A percentile compares a stretch with the other conserved stretches of the same genome.
phyloP scores from a whole-genome alignment of 495 filamentous ascomycete genomes.

The Viridothelium virens region DNA sequence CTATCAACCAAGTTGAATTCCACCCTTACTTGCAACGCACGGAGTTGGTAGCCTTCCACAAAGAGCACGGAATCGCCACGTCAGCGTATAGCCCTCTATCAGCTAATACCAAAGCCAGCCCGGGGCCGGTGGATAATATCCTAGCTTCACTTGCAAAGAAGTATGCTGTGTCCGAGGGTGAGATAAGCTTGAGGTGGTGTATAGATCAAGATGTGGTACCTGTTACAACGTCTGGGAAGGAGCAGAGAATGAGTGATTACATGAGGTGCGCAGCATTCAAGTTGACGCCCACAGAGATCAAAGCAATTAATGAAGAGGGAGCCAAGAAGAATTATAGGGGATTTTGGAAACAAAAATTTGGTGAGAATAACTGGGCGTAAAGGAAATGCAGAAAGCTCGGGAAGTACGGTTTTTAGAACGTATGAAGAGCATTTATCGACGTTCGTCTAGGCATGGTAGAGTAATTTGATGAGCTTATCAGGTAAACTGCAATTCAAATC shows the following conservation, averaged over 20 bases:
- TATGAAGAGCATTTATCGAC: too few species aligned
- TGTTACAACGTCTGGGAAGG: constrained; percentile 67
- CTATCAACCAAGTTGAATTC: constrained; percentile 82
- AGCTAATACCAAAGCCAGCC: constrained; percentile 54
- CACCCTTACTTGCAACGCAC: constrained; percentile 80
- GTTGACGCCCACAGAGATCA: constrained; percentile 62
- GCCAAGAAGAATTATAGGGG: constrained; percentile 28
- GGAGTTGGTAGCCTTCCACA: constrained; percentile 56
- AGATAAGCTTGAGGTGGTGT: constrained; percentile 68
- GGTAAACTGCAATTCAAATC: too few species aligned
- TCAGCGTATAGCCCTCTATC: constrained; percentile 63
- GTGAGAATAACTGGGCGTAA: constrained; percentile 17
- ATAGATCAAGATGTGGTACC: constrained; percentile 72
- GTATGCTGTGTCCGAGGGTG: constrained; percentile 64
- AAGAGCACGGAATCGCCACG: constrained; percentile 59
- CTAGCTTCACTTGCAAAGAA: constrained; percentile 59
- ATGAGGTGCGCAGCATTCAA: constrained; percentile 57
- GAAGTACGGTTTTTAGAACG: too few species aligned
- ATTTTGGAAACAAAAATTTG: constrained; percentile 28
- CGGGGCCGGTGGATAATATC: constrained; percentile 60
- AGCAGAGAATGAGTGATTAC: constrained; percentile 61
- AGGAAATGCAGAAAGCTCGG: not conserved
- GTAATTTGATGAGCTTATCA: too few species aligned
- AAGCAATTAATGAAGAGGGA: constrained; percentile 39
- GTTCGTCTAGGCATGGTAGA: too few species aligned